Evolutionary conservation across 2,329 filamentous ascomycete species (phyloP).

Genomic region (Ophiostoma triangulosporum): DNA sequence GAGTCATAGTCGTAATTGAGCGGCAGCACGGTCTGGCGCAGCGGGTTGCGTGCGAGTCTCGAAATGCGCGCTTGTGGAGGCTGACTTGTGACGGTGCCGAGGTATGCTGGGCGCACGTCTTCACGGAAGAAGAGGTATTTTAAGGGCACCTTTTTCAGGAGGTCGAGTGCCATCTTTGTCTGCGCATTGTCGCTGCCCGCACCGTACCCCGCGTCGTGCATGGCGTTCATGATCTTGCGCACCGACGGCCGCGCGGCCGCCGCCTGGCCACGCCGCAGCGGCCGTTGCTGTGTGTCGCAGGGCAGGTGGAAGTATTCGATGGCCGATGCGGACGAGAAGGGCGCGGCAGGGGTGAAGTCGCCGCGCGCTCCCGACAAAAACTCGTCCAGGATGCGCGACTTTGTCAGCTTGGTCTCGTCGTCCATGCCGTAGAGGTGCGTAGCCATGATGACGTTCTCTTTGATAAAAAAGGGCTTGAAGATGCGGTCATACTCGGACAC

Average conservation of each 20-base stretch:
- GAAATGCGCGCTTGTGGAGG: conserved; percentile 36
- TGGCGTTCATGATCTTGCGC: conserved; percentile 42
- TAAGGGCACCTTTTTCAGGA: conserved; percentile 42
- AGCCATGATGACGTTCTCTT: conserved; percentile 60
- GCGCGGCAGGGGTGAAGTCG: conserved; percentile 23
- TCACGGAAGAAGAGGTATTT: conserved; percentile 50
- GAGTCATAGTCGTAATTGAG: conserved; percentile 76
- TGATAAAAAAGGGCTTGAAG: conserved; percentile 73
- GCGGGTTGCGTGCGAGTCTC: conserved; percentile 40
- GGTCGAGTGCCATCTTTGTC: conserved; percentile 22
- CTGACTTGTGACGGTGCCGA: conserved; percentile 55
- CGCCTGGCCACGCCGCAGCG: conserved; percentile 11
- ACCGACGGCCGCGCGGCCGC: conserved; percentile 30
- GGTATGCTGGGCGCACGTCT: conserved; percentile 57
- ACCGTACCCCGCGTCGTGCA: conserved; percentile 20
- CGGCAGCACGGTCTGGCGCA: conserved; percentile 38
- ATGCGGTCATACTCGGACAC: conserved; percentile 48
- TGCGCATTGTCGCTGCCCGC: conserved; percentile 20
- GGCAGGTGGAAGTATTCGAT: conserved; percentile 33
- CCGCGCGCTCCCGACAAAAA: conserved; percentile 34
- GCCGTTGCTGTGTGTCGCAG: conserved; percentile 13
- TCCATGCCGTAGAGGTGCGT: conserved; percentile 44
- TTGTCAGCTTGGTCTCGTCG: conserved; percentile 37
- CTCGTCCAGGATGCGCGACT: conserved; percentile 38
- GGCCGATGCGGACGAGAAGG: conserved; percentile 27